These are phyloP conservation scores for Harringtonia lauricola DNA, from an alignment of 2,329 filamentous ascomycete species.

Conservation along the genomic window DNA sequence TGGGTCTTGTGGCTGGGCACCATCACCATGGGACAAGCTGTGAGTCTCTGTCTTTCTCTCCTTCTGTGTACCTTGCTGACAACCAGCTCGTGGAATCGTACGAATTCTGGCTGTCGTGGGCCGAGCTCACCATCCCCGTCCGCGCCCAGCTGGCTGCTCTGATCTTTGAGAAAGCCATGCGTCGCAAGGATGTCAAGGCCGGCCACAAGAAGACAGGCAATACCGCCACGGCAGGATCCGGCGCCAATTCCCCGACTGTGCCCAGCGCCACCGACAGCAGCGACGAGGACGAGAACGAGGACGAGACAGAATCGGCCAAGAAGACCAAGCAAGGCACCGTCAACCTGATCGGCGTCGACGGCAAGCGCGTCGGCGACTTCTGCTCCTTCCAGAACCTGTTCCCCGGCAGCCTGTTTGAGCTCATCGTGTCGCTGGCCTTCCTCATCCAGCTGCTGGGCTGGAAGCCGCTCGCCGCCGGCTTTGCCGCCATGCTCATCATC, in stretches of 20 bases:
- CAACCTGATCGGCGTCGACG: slow-evolving; percentile 69
- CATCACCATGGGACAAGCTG: slow-evolving; percentile 41
- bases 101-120: slow-evolving; percentile 56
- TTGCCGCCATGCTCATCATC: slow-evolving; percentile 51
- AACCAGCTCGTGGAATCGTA: slow-evolving; percentile 49
- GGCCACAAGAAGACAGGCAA: slow-evolving; percentile 35
- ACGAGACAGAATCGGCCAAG: slow-evolving; percentile 34
- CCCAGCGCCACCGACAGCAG: slow-evolving; percentile 16
- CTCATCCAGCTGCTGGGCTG: slow-evolving; percentile 61
- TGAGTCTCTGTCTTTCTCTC: not conserved
- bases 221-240: slow-evolving; percentile 17
- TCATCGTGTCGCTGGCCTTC: slow-evolving; percentile 55
- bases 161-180: slow-evolving; percentile 67
- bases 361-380: slow-evolving; percentile 58
- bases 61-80: not conserved
- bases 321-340: slow-evolving; percentile 59
- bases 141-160: slow-evolving; percentile 59
- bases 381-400: slow-evolving; percentile 56
- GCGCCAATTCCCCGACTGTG: slow-evolving; percentile 16
- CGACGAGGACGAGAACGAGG: slow-evolving; percentile 31
- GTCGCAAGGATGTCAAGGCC: slow-evolving; percentile 65
- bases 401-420: slow-evolving; percentile 48
- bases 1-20: slow-evolving; percentile 56
- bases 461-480: slow-evolving; percentile 54
- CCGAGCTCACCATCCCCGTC: slow-evolving; percentile 52